Percentiles rank a stretch among this genome's conserved stretches.
Evolutionary conservation across 495 filamentous ascomycete species (phyloP).

Genomic region (Antarctomyces pellizariae): DNA sequence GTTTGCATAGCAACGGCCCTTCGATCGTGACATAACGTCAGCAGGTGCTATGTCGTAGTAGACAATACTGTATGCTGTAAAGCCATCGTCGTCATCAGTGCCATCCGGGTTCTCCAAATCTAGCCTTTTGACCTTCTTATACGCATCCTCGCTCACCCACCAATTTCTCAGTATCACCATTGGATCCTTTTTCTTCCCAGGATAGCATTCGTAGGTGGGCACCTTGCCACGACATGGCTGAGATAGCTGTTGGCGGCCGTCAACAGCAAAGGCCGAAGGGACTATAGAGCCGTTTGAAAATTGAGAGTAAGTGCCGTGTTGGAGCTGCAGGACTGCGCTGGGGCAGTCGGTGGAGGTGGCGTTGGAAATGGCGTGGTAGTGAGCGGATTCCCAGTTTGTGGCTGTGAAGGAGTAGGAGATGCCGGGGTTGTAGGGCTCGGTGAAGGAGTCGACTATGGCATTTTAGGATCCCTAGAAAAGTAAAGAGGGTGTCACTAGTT

Average conservation of each 20-base stretch:
- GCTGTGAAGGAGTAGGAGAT: conserved; percentile 62
- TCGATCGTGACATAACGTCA: too few species aligned
- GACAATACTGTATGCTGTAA: too few species aligned
- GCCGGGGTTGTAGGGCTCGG: conserved; percentile 48
- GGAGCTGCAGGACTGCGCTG: conserved; percentile 50
- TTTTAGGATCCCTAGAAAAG: conserved; percentile 44
- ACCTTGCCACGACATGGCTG: conserved; percentile 32
- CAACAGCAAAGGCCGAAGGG: conserved; percentile 38
- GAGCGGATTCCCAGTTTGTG: conserved; percentile 50
- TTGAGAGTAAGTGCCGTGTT: conserved; percentile 33
- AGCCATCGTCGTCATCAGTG: too few species aligned
- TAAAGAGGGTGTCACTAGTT: conserved; percentile 5
- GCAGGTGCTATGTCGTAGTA: too few species aligned
- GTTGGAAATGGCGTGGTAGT: conserved; percentile 51
- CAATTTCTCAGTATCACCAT: conserved; percentile 37
- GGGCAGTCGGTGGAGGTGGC: conserved; percentile 41
- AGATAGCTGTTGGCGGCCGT: conserved; percentile 50
- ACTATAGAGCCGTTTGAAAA: conserved; percentile 32
- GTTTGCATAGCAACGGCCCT: too few species aligned
- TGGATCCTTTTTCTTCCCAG: too few species aligned
- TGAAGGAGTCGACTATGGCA: conserved; percentile 38
- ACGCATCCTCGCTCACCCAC: conserved; percentile 34
- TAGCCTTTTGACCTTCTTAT: conserved; percentile 37
- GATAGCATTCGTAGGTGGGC: conserved; percentile 40
- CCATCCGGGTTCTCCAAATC: conserved; percentile 43